Conservation (phyloP, 306 rosid genomes). For the Morella rubra region DNA sequence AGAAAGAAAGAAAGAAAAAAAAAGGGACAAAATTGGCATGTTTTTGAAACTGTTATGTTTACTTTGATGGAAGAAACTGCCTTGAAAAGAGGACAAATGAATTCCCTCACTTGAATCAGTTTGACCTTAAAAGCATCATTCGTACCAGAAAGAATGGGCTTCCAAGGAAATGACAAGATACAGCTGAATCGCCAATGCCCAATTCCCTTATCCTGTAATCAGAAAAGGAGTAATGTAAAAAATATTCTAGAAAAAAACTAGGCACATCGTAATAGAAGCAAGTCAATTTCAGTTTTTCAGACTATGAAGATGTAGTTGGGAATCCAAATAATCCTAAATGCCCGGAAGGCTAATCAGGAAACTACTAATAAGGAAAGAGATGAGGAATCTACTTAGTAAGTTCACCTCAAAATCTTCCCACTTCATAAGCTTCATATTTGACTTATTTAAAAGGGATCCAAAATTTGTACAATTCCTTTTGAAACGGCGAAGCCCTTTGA, state of each 20-base stretch:
- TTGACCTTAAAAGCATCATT: constrained; percentile 11
- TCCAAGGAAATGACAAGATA: constrained; percentile 84
- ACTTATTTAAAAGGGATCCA: constrained; percentile 77
- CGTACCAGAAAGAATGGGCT: constrained; percentile 92
- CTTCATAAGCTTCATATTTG: constrained; percentile 84
- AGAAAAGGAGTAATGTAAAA: constrained; percentile 11
- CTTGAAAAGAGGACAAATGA: not conserved
- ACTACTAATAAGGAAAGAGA: constrained; percentile 8
- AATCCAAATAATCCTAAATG: constrained; percentile 1
- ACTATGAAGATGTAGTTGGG: not conserved
- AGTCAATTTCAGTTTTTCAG: not conserved
- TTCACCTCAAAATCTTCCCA: constrained; percentile 92
- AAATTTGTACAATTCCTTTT: constrained; percentile 94
- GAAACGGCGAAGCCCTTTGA: constrained; percentile 86
- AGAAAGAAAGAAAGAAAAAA: no score
- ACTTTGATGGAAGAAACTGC: not conserved
- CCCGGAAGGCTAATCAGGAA: not conserved
- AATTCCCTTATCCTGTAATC: constrained; percentile 70
- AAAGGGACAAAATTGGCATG: not conserved
- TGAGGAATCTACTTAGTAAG: not conserved
- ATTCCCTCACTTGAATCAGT: constrained; percentile 6
- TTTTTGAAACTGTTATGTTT: not conserved
- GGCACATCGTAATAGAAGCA: not conserved
- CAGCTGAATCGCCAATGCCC: constrained; percentile 92
- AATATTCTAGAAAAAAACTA: no score